Base-by-base conservation (phyloP, 2,329 filamentous ascomycete species). In the Monilinia vaccinii-corymbosi region DNA sequence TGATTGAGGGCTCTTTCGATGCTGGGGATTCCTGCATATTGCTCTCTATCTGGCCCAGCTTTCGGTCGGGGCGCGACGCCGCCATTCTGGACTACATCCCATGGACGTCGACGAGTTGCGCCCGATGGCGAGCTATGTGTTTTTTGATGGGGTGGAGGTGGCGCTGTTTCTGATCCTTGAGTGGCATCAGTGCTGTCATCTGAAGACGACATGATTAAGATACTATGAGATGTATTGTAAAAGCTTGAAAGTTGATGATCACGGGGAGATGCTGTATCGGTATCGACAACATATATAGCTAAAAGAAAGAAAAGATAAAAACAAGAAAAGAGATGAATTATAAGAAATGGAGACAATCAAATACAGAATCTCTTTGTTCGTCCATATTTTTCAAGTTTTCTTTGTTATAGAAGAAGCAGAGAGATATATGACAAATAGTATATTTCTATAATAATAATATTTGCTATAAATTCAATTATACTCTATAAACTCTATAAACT, bases 1-100 rank as follows among this genome's bases (percentile, higher is more conserved):
- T 56, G 48, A 46, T 63, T 60, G 51, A 70, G 65, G 10, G 66
- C 66, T 21, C 50, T 44, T 50, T 59, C 56, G 18, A 71, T 64
- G n/a, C 66, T 66, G 21, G 47, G 56, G 9, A 64, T 10, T 14
- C 44, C 51, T 21, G 51, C 51, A 7, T 42, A n/a, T 40, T 51
- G 48, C 47, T 56, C 45, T 56, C 34, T 56, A 25, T 23, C n/a
- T 18, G 55, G 46, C 44, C 45, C 38, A 13, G 28, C 38, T 32
- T 42, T 56, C 14, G 55, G 32, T 28, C 47, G 40, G 21, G 49
- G 47, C 4, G 61, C 61, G 1, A 66, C 58, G 21, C 63, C 64
- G 44, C 62, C 62, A 11, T 51, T 58, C 23, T 57, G 40, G 13
- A 63, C 25, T 8, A 58, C n/a, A 14, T 58, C 59, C 47, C 60